Conservation (phyloP, 108 stramenopile genomes). For the Discostella stelligeroides region DNA sequence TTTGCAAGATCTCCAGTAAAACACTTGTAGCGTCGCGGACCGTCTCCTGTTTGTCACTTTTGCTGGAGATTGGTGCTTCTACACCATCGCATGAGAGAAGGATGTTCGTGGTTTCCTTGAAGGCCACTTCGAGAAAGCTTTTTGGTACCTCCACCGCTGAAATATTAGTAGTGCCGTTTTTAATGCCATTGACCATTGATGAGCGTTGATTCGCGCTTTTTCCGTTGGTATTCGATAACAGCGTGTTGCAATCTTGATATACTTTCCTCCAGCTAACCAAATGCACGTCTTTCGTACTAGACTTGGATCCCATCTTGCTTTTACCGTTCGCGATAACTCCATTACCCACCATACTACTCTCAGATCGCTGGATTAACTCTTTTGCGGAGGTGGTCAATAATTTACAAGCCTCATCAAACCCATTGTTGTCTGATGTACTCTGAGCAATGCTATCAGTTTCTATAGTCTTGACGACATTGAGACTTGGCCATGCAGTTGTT, state of each 20-base stretch:
- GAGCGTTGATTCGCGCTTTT: background rate
- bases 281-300: constrained; percentile 4
- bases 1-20: constrained; percentile 27
- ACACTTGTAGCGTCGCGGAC: constrained; percentile 23
- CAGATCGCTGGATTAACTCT: constrained; percentile 14
- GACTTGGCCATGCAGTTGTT: background rate
- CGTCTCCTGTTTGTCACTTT: background rate
- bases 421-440: constrained; percentile 1
- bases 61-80: constrained; percentile 1
- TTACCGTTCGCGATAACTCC: constrained; percentile 25
- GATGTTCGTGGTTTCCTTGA: constrained; percentile 29
- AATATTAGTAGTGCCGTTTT: constrained; percentile 5
- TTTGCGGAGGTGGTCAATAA: constrained; percentile 21
- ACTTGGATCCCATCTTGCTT: constrained; percentile 14
- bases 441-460: background rate
- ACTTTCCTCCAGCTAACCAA: constrained; percentile 18
- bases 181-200: constrained; percentile 23
- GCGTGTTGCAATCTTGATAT: constrained; percentile 20
- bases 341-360: constrained; percentile 7
- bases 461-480: background rate
- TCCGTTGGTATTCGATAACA: constrained; percentile 14
- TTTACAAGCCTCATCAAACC: constrained; percentile 25
- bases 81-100: constrained; percentile 26
- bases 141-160: constrained; percentile 29
- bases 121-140: constrained; percentile 36